Base-by-base conservation (phyloP, 805 yeast species). In the Metschnikowia lachancei region DNA sequence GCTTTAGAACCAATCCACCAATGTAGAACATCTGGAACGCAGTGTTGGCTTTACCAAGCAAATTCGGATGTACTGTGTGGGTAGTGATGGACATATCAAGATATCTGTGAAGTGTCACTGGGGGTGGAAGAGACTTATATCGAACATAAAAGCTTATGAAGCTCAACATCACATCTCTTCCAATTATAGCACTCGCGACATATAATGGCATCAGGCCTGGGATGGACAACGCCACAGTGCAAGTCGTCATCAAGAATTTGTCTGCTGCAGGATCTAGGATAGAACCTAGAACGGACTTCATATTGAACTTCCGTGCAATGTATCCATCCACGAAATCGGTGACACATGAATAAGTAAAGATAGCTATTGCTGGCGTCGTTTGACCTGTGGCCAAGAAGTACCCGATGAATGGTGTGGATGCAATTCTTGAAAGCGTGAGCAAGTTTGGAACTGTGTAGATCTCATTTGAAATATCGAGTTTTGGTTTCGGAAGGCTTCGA, bases 201-300 rank as follows among this genome's bases (percentile, higher is more conserved):
- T 78, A 58, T 0, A 54, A 43, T 1, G 99, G 98, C 58, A 94
- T 84, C 16, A 77, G 72, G 41, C 82, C 75, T 11, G 83, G 69
- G 54, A 82, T 76, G 0, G 92, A 82, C 47, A 94, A 67, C 43
- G 95, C 81, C 0, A 83, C 74, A 0, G 98, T 91, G 42, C 95
- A 81, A 0, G 87, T 80, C 17, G 92, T 77, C 97, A 94, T 90
- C 39, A 94, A 72, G 13, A 86, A 72, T 62, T 94, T 94, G 62
- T 94, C 99, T 0, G 99, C 99, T 69, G 89, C 75, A 0, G 99
- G 99, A 59, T 94, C 99, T 29, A 95, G 71, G 13, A 94, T 83
- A 0, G 96, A 84, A 0, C 99, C 99, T 6, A 90, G 78, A 1
- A 87, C 83, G 1, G 96, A 82, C 57, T 81, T 78, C 76, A 85